Base-by-base conservation (phyloP, 73 alveolate genomes). In the Diophrys sp. region DNA sequence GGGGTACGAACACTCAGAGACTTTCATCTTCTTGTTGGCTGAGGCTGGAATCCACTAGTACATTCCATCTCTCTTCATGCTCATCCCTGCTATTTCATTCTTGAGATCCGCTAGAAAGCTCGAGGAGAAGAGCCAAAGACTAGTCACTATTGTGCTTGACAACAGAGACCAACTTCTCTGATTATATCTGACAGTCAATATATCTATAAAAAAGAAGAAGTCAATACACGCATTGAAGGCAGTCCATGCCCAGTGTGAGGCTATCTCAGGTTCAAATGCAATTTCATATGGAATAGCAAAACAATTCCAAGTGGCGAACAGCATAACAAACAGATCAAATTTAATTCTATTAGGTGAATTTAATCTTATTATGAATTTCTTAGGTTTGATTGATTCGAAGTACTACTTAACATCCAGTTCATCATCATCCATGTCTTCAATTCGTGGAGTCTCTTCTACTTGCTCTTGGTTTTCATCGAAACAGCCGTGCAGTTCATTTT, bases 181-280 rank as follows among this genome's bases (percentile, higher is more conserved):
- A 44, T n/a, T n/a, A n/a, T n/a, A n/a, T n/a, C n/a, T n/a, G n/a
- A n/a, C n/a, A n/a, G n/a, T n/a, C 28, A 76, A 27, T 54, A 82
- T 82, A 34, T 82, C 90, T 23, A 82, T 27, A n/a, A 82, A 66
- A 66, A 82, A 82, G 85, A 74, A 69, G 67, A 82, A 57, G 33
- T 82, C 90, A 18, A 82, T 72, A 23, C 66, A 28, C 34, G 75
- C n/a, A 31, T 84, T 71, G 34, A 84, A 67, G 0, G 70, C 8
- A 2, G 56, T 25, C 11, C 67, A n/a, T 11, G 28, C 72, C 72
- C 72, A 62, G 5, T 27, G 2, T 27, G 18, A 27, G 11, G 25
- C 29, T 29, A 44, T 79, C 18, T 44, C 56, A 5, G 8, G 18
- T 11, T 69, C 72, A 23, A 62, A 62, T 2, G 72, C 72, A 27